Evolutionary conservation across 2,329 filamentous ascomycete genomes (phyloP), one percentile per base, ranked within the genome.

Genomic region (Cryphonectria carpinicola): DNA sequence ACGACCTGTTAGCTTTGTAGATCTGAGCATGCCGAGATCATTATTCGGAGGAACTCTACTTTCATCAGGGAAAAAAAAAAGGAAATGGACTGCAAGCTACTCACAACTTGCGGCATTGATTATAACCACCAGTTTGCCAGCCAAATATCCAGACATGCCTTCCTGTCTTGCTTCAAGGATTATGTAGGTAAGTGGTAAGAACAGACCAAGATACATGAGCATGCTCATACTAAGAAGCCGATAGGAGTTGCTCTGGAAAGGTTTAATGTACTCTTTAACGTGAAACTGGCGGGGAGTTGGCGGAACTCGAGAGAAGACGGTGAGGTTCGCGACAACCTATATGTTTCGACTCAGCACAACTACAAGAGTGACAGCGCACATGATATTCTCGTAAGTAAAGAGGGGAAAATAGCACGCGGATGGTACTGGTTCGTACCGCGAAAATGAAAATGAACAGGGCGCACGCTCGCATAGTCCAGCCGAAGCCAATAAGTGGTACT

Each of bases 401-500:
- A 32, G n/a, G 4, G 32, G 28, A 14, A 8, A 10, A 14, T 3
- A 19, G 28, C 4, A 22, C 8, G 17, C 37, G 46, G 28, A 8
- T 2, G 5, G 28, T n/a, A 17, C 14, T 19, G 22, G 1, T 35
- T 3, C 54, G 13, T 60, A 67, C 66, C 58, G 37, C 66, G 25
- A 68, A 39, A 17, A 64, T 70, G 14, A 79, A 70, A 41, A 78
- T 76, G 22, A 79, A 54, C 61, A 79, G 76, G 54, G 76, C 76
- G 19, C 67, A 73, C 32, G 73, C 69, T 65, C 77, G 74, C 76
- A 79, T 77, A 43, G 78, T 74, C 78, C 77, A 79, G 63, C 67
- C 69, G 65, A 76, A 79, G 63, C 78, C 78, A 66, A 76, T 69
- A 25, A 28, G 32, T 25, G n/a, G 56, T 67, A 78, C 73, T 6